These are phyloP conservation scores for Xylariaceae sp. DNA, from an alignment of 2,329 filamentous ascomycete genomes.

Conservation along the genomic window DNA sequence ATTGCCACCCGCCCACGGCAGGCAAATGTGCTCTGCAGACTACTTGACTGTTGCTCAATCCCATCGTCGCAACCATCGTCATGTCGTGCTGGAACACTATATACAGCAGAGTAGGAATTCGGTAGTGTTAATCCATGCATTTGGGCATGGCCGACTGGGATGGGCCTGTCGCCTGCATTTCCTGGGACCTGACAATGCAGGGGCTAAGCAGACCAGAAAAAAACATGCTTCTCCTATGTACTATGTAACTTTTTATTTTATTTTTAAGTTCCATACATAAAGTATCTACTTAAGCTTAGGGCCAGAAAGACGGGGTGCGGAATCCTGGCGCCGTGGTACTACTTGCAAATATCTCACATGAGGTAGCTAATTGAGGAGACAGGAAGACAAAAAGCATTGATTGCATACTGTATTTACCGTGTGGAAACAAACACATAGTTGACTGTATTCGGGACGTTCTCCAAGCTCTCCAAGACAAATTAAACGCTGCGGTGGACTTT, in stretches of 20 bases:
- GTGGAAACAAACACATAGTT: not conserved
- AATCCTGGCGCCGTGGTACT: conserved; percentile 16
- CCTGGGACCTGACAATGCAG: conserved; percentile 28
- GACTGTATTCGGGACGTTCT: not conserved
- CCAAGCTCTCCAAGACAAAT: conserved; percentile 17
- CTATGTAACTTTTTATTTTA: not conserved
- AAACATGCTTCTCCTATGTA: conserved; percentile 10
- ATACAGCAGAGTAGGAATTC: not conserved
- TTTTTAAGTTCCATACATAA: not conserved
- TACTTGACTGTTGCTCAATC: conserved; percentile 2
- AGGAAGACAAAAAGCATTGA: too few species aligned
- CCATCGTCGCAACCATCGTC: conserved; percentile 1
- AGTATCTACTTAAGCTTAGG: too few species aligned
- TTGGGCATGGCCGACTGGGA: conserved; percentile 23
- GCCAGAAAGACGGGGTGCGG: conserved; percentile 5
- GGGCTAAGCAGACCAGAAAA: conserved; percentile 20
- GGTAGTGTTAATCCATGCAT: not conserved
- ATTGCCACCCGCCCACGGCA: conserved; percentile 7
- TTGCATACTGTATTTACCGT: conserved; percentile 13
- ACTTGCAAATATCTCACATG: too few species aligned
- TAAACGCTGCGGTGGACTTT: conserved; percentile 26
- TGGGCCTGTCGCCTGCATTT: conserved; percentile 25
- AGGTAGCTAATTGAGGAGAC: too few species aligned
- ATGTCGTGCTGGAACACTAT: not conserved
- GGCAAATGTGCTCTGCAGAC: conserved; percentile 12